Base-by-base conservation (phyloP, 2,329 filamentous ascomycete genomes). In the Grosmannia huntii region DNA sequence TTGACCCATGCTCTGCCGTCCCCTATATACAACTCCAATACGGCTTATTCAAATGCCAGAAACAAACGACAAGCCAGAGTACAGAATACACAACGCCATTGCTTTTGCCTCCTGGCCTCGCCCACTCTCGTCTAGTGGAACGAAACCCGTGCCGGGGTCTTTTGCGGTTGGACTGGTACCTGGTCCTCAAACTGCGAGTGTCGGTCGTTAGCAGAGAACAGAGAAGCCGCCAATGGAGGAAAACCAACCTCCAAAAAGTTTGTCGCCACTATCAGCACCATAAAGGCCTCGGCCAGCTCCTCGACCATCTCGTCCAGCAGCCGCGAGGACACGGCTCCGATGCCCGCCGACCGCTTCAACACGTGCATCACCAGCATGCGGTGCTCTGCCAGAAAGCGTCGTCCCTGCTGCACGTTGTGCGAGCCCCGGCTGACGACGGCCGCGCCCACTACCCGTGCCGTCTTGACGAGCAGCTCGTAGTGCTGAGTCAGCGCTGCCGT, bases 311-410 rank as follows among this genome's bases (percentile, higher is more conserved):
- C 76, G 56, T 83, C 83, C 41, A 83, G 74, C 36, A 10, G 16
- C 33, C 14, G 23, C 16, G 55, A n/a, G 16, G 33, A 16, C 21
- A 38, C 48, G 2, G 55, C 48, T 1, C 68, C 72, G 46, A 95
- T 87, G 53, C 88, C 88, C 0, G 89, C 89, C 65, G 88, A 89
- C 64, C 90, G 80, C 75, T 99, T 99, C 66, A 99, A 88, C 23
- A 95, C 85, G 52, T 90, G 87, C 62, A 94, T 83, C 65, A 97
- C 89, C 59, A 91, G 83, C 69, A 86, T 83, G 61, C 92, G 80
- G 69, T 96, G 90, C 63, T 94, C 87, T 6, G 81, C 79, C 60
- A 99, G 75, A 72, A 99, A 99, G 41, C 78, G 78, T 58, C 87
- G 82, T 0, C 86, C 90, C 68, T 91, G 88, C 48, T 85, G 79